These are phyloP conservation scores for Dichomitus squalens DNA, from an alignment of 1,284 basidiomycete genomes.

Conservation along the genomic window DNA sequence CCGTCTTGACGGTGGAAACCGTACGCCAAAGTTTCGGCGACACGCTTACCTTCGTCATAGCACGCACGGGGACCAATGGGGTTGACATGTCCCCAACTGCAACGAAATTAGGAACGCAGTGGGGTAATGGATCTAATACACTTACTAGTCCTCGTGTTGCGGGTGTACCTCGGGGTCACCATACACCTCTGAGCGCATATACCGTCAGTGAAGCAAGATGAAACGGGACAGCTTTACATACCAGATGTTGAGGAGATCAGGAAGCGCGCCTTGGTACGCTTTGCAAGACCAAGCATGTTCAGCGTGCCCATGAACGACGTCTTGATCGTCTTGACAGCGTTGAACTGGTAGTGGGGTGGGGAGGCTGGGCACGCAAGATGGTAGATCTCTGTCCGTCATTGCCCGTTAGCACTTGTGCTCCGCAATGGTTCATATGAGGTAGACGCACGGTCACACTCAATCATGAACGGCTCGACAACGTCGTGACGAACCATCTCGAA, in stretches of 20 bases:
- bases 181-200: conserved; percentile 80
- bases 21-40: conserved; percentile 93
- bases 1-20: conserved; percentile 93
- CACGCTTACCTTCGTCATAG: conserved; percentile 98
- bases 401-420: not conserved
- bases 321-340: conserved; percentile 96
- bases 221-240: conserved; percentile 32
- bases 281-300: conserved; percentile 98
- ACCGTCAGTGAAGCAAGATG: conserved; percentile 9
- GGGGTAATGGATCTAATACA: conserved; percentile 11
- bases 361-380: conserved; percentile 96
- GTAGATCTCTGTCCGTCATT: conserved; percentile 78
- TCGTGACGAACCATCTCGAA: conserved; percentile 98
- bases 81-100: conserved; percentile 96
- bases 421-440: not conserved
- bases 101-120: conserved; percentile 9
- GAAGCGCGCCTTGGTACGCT: conserved; percentile 96
- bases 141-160: conserved; percentile 91
- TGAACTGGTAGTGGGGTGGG: conserved; percentile 94
- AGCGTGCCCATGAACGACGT: conserved; percentile 97
- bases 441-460: conserved; percentile 89
- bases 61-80: conserved; percentile 96
- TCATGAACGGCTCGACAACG: conserved; percentile 95
- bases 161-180: conserved; percentile 97
- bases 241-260: conserved; percentile 93